A percentile compares a stretch with the other conserved stretches of the same genome.
phyloP scores from a whole-genome alignment of 129 eudicot species.

The Artemisia annua region DNA sequence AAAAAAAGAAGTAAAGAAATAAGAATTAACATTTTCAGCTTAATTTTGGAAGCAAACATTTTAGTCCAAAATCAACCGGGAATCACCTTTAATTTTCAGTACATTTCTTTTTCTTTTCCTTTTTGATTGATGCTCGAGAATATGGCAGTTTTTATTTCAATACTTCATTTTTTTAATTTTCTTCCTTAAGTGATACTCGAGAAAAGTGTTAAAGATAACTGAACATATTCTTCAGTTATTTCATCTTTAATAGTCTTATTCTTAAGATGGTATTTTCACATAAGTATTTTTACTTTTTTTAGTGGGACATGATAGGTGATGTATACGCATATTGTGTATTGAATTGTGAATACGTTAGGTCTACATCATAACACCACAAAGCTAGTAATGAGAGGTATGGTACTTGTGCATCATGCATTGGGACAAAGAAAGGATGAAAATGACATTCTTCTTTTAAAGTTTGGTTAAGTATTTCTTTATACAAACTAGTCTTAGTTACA shows the following conservation, averaged over 20 bases:
- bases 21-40: no score
- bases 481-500: neutral
- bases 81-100: no score
- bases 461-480: neutral
- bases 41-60: no score
- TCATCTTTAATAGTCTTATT: neutral
- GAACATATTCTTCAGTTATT: neutral
- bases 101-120: no score
- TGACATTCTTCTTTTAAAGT: neutral
- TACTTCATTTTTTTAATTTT: no score
- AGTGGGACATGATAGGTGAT: constrained; percentile 7
- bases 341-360: constrained; percentile 7
- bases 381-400: constrained; percentile 3
- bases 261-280: neutral
- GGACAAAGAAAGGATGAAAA: constrained; percentile 4
- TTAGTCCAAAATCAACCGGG: no score
- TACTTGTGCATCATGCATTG: constrained; percentile 13
- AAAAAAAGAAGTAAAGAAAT: no score
- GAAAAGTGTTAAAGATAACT: no score
- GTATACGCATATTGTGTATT: neutral
- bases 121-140: no score
- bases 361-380: constrained; percentile 4
- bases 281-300: neutral
- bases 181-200: no score
- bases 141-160: no score